Conservation (phyloP, 2,329 filamentous ascomycete genomes). For the Fusarium xyrophilum region DNA sequence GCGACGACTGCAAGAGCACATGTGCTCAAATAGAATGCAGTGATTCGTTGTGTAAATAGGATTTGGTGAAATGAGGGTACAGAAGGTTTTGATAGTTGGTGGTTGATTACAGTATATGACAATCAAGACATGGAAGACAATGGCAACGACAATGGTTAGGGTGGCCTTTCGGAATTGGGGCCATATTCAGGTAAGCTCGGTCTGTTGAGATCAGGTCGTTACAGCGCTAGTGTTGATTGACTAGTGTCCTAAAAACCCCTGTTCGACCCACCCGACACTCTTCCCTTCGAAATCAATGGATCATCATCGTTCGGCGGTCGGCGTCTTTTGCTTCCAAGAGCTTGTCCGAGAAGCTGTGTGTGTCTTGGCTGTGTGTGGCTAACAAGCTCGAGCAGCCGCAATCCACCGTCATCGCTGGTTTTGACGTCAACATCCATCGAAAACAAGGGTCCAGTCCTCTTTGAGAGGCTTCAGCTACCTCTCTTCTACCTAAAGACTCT, state of each 20-base stretch:
- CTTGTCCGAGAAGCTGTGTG: constrained; percentile 21
- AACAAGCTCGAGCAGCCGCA: constrained; percentile 33
- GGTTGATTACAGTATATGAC: constrained; percentile 21
- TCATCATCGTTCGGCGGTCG: constrained; percentile 28
- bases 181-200: constrained; percentile 21
- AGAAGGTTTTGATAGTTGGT: constrained; percentile 16
- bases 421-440: constrained; percentile 40
- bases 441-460: constrained; percentile 17
- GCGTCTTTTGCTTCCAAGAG: constrained; percentile 34
- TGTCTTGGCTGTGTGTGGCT: constrained; percentile 32
- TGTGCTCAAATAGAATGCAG: background rate
- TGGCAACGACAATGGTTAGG: constrained; percentile 32
- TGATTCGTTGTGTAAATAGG: background rate
- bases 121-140: constrained; percentile 2
- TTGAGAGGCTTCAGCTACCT: constrained; percentile 13
- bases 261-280: background rate
- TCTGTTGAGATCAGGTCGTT: background rate
- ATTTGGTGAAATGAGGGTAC: constrained; percentile 1
- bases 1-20: background rate
- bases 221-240: constrained; percentile 16
- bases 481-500: background rate
- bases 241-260: background rate
- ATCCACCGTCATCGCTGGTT: constrained; percentile 35
- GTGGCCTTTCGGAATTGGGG: constrained; percentile 37
- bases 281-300: background rate